Evolutionary conservation across 768 basidiomycete species (phyloP), one percentile per base, ranked within the genome.

Genomic region (Russula abietina): DNA sequence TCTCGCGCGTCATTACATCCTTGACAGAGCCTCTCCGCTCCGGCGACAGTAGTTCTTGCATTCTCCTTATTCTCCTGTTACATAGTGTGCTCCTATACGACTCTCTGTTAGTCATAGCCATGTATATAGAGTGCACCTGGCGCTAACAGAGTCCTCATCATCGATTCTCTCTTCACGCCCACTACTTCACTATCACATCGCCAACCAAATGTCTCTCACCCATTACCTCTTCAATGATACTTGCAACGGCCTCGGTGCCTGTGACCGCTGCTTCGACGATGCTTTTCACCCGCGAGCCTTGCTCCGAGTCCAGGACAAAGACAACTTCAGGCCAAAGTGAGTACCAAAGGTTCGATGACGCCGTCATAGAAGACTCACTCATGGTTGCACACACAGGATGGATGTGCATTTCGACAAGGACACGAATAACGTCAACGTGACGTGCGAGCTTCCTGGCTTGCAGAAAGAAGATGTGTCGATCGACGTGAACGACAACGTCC

Each of bases 381-480:
- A 55, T 39, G 2, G 45, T 22, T 43, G n/a, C 16, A 7, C 38
- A 19, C 26, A 19, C 12, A 61, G 83, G 62, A 79, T 83, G 78
- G 81, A 84, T 64, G 69, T 83, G 12, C 79, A 81, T 64, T 81
- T 84, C 65, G 73, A 82, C 57, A 38, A 66, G 2, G 75, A 80
- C 24, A 71, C 70, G 26, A 81, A 82, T 64, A 69, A 74, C 22
- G 78, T 86, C 57, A 81, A 79, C 1, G 84, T 82, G 36, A 70
- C 75, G 14, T 81, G 84, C 66, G 84, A 86, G 62, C 72, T 86
- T 24, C 82, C 85, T 1, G 83, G 83, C 16, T 43, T 84, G 50
- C 74, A 74, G 62, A 78, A 80, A 30, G 79, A 82, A 53, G 73
- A 83, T 59, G 73, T 85, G 60, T 70, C 72, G 54, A 78, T 86